phyloP scores from a whole-genome alignment of 2,329 filamentous ascomycete species.

The Fusarium stilboides region DNA sequence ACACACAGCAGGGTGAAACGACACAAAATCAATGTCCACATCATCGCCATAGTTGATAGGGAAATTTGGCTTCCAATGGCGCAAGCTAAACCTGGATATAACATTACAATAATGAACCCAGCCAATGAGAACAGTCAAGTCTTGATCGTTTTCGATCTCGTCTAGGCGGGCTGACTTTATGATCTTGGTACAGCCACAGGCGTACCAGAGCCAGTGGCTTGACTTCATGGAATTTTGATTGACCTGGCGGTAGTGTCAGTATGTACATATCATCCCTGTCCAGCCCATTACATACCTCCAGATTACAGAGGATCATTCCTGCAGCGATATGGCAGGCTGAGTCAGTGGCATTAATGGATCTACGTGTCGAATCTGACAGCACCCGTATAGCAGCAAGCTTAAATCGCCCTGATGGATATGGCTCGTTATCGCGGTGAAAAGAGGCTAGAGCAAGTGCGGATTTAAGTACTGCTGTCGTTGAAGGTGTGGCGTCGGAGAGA shows the following conservation, averaged over 20 bases:
- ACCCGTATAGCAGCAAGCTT: slow-evolving; percentile 35
- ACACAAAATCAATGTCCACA: not conserved
- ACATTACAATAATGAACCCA: slow-evolving; percentile 42
- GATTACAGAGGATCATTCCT: slow-evolving; percentile 36
- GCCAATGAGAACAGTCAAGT: slow-evolving; percentile 23
- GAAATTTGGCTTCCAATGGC: slow-evolving; percentile 40
- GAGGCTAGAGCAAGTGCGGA: slow-evolving; percentile 35
- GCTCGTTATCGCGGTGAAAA: not conserved
- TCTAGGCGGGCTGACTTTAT: slow-evolving; percentile 28
- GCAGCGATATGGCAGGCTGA: slow-evolving; percentile 41
- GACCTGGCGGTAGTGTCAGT: slow-evolving; percentile 7
- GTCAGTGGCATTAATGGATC: not conserved
- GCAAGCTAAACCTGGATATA: slow-evolving; percentile 29
- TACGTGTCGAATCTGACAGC: slow-evolving; percentile 16
- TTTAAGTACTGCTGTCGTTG: slow-evolving; percentile 32
- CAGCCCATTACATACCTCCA: slow-evolving; percentile 17
- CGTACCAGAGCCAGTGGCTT: slow-evolving; percentile 44
- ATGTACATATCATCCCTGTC: rapidly evolving
- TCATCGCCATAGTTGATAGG: not conserved
- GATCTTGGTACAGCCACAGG: slow-evolving; percentile 35
- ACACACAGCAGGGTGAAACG: slow-evolving; percentile 28
- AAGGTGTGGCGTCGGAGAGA: slow-evolving; percentile 7
- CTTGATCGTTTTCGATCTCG: not conserved
- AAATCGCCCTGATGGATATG: not conserved
- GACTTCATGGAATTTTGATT: slow-evolving; percentile 34